A percentile compares a stretch with the other conserved stretches of the same genome.
phyloP scores from a whole-genome alignment of 208 protist genomes.

The Trypanosoma rangeli region DNA sequence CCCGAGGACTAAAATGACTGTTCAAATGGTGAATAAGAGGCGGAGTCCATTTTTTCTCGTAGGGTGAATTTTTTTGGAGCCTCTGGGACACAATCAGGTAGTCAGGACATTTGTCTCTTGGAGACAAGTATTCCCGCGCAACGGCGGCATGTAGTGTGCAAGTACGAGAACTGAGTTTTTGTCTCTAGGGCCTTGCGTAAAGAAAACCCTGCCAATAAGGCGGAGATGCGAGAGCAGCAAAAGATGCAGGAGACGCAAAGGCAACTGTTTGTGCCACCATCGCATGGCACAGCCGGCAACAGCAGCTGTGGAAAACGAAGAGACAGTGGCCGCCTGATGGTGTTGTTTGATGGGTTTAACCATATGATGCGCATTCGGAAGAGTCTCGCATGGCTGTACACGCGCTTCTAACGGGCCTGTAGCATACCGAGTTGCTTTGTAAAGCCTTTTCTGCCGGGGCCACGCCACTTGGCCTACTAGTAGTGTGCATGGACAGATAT shows the following conservation, averaged over 20 bases:
- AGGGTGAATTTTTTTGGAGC: no score
- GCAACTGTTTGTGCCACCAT: neutral
- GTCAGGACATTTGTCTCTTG: neutral
- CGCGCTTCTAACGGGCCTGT: conserved; percentile 13
- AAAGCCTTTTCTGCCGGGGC: conserved; percentile 1
- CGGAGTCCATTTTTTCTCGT: no score
- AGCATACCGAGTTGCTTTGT: conserved; percentile 14
- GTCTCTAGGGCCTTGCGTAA: no score
- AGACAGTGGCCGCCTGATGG: conserved; percentile 9
- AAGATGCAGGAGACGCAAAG: conserved; percentile 17
- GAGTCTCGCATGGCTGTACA: conserved; percentile 17
- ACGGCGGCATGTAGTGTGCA: no score
- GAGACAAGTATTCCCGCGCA: neutral
- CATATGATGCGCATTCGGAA: neutral
- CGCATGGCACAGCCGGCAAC: neutral
- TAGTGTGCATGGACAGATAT: conserved; percentile 21
- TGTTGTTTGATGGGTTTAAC: neutral
- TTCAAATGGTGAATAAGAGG: no score
- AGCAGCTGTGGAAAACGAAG: conserved; percentile 13
- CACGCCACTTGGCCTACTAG: neutral
- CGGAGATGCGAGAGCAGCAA: conserved; percentile 21
- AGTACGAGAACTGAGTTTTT: no score
- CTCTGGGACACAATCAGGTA: no score
- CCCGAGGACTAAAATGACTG: no score
- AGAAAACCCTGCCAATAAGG: no score